These are phyloP conservation scores for Fraxinus xanthoxyloides DNA, from an alignment of 305 asterid species.

Conservation along the genomic window DNA sequence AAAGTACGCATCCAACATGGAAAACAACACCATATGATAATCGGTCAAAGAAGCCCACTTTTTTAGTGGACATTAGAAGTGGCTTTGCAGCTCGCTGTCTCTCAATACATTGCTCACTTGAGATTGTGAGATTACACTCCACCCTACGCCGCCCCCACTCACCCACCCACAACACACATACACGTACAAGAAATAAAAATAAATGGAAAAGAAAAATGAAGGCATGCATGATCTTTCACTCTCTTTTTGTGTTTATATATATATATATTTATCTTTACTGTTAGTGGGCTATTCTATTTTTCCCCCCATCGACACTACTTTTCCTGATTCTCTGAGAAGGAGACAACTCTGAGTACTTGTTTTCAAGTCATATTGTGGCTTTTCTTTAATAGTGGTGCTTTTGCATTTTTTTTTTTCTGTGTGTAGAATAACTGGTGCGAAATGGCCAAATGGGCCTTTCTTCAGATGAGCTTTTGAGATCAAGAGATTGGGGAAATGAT, in stretches of 20 bases:
- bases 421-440: slow-evolving; percentile 27
- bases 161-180: not conserved
- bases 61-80: not conserved
- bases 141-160: not conserved
- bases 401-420: not conserved
- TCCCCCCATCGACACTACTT: slow-evolving; percentile 14
- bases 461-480: slow-evolving; percentile 50
- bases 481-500: slow-evolving; percentile 53
- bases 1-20: not conserved
- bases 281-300: slow-evolving; percentile 29
- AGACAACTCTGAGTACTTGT: slow-evolving; percentile 14
- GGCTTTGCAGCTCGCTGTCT: slow-evolving; percentile 5
- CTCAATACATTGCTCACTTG: not conserved
- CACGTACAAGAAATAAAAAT: not conserved
- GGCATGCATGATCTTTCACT: slow-evolving; percentile 40
- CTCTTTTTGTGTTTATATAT: slow-evolving; percentile 29
- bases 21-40: not conserved
- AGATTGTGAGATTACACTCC: not conserved
- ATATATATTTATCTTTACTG: slow-evolving; percentile 32
- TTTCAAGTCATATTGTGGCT: slow-evolving; percentile 14
- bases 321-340: slow-evolving; percentile 35
- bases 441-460: slow-evolving; percentile 27
- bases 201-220: not conserved
- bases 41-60: not conserved
- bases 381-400: slow-evolving; percentile 21